These are phyloP conservation scores for Actinomortierella ambigua DNA, from an alignment of 371 early-diverging fungal species.

Conservation along the genomic window DNA sequence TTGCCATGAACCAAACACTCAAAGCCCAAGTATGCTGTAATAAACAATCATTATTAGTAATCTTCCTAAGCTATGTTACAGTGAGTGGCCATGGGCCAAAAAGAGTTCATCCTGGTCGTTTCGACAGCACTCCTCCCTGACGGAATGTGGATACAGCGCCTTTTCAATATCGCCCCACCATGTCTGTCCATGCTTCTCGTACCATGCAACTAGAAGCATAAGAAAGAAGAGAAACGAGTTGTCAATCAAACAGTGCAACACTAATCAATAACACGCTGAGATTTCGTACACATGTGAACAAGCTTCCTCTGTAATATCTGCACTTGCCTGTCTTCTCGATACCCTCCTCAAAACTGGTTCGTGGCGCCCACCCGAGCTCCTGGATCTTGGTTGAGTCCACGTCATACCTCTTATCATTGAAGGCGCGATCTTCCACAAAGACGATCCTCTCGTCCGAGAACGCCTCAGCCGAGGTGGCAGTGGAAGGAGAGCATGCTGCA, in stretches of 20 bases:
- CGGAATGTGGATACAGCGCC: slow-evolving; percentile 59
- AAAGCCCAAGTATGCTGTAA: no score
- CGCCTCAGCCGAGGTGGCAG: not conserved
- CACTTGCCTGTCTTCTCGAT: slow-evolving; percentile 72
- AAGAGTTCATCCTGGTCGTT: no score
- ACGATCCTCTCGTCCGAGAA: slow-evolving; percentile 51
- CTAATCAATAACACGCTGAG: no score
- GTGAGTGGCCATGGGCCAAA: no score
- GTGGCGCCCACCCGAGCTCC: slow-evolving; percentile 75
- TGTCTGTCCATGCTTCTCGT: slow-evolving; percentile 52
- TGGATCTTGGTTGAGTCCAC: slow-evolving; percentile 75
- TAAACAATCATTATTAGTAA: no score
- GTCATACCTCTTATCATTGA: slow-evolving; percentile 84
- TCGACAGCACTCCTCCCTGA: slow-evolving; percentile 25
- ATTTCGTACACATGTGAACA: no score
- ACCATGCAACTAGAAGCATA: slow-evolving; percentile 63
- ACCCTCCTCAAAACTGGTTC: slow-evolving; percentile 70
- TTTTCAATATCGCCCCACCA: slow-evolving; percentile 71
- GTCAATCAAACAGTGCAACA: no score
- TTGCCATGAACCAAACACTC: no score
- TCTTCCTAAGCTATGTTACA: no score
- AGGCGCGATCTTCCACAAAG: slow-evolving; percentile 79
- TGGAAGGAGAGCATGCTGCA: no score
- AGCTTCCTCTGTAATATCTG: no score
- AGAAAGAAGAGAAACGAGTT: not conserved